Evolutionary conservation across 257 asterid genomes (phyloP).

Genomic region (Solanum habrochaites): DNA sequence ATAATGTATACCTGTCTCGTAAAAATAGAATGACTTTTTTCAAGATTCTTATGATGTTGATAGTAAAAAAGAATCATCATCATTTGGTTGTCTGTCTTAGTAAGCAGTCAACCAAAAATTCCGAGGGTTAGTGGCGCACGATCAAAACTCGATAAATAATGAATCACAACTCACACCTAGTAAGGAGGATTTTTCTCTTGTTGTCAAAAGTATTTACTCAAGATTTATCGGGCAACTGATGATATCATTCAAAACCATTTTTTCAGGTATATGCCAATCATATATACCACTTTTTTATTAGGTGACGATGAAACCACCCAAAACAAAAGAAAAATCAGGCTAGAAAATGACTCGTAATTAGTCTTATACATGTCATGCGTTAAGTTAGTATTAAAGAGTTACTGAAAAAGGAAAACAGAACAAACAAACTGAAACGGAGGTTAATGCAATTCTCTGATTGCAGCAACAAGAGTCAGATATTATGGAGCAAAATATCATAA

Average conservation of each 20-base stretch:
- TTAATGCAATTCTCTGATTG: neutral
- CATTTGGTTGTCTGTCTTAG: neutral
- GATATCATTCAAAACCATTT: neutral
- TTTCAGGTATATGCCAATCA: neutral
- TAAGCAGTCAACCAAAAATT: neutral
- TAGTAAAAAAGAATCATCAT: neutral
- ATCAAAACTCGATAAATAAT: neutral
- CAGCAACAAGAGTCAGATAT: neutral
- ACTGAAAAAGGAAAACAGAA: neutral
- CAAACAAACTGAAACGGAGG: neutral
- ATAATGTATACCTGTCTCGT: neutral
- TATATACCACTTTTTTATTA: neutral
- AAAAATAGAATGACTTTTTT: neutral
- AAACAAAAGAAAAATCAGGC: neutral
- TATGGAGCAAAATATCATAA: neutral
- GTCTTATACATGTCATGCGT: neutral
- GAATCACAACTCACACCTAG: neutral
- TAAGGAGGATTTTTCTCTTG: neutral
- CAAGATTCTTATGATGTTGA: neutral
- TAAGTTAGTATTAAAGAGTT: neutral
- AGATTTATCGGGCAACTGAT: neutral
- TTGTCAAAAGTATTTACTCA: neutral
- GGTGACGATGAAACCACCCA: neutral
- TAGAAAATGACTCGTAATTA: neutral
- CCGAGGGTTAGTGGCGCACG: neutral